These are phyloP conservation scores for Taiozyma sp. DNA, from an alignment of 1,139 yeast genomes.

Conservation along the genomic window DNA sequence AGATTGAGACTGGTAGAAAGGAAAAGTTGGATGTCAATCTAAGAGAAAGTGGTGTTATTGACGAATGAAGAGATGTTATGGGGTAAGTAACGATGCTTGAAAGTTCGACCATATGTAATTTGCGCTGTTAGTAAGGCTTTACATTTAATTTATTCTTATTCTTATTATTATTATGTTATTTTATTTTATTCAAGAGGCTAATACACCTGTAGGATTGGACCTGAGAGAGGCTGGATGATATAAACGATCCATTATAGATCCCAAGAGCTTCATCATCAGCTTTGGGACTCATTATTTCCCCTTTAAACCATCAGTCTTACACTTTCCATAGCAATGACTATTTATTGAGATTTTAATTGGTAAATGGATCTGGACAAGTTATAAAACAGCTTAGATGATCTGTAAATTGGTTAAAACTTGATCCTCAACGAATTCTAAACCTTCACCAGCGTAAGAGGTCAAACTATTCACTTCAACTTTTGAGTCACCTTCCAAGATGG, in stretches of 20 bases:
- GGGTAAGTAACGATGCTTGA: background rate
- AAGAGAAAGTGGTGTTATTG: conserved; percentile 15
- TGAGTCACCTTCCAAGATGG: conserved; percentile 38
- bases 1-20: conserved; percentile 18
- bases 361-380: too few species aligned
- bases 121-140: too few species aligned
- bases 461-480: conserved; percentile 76
- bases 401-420: conserved; percentile 34
- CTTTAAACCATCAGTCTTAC: too few species aligned
- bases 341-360: background rate
- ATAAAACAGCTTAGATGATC: conserved; percentile 11
- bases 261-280: too few species aligned
- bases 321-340: background rate
- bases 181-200: too few species aligned
- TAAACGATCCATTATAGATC: too few species aligned
- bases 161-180: too few species aligned
- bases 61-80: background rate
- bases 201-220: too few species aligned
- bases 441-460: conserved; percentile 85
- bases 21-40: conserved; percentile 15
- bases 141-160: too few species aligned
- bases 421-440: conserved; percentile 57
- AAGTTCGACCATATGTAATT: background rate
- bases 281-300: too few species aligned
- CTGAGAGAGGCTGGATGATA: too few species aligned